A percentile compares a stretch with the other conserved stretches of the same genome.
These are phyloP conservation scores for Aspergillus intermedius DNA, from an alignment of 2,329 filamentous ascomycete genomes.

Conservation along the genomic window DNA sequence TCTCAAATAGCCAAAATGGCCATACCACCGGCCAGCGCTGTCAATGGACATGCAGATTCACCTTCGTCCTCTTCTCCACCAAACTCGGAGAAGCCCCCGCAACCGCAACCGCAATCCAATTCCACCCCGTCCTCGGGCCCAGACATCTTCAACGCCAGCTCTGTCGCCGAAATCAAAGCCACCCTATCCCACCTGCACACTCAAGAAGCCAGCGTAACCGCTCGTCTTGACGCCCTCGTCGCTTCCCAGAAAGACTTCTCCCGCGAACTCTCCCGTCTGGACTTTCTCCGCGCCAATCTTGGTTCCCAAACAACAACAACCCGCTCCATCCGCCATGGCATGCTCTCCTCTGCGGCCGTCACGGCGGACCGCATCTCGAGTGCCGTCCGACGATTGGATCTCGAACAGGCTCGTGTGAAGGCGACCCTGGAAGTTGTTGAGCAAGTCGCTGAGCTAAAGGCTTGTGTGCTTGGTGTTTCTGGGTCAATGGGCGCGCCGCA, in stretches of 20 bases:
- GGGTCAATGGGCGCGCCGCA: slow-evolving; percentile 97
- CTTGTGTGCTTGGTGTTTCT: slow-evolving; percentile 87
- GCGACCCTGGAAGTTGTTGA: slow-evolving; percentile 87
- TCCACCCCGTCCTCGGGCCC: slow-evolving; percentile 10
- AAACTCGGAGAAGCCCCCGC: neutral
- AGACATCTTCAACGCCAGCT: slow-evolving; percentile 62
- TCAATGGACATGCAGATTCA: slow-evolving; percentile 22
- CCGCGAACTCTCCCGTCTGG: slow-evolving; percentile 77
- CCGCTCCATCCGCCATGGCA: slow-evolving; percentile 76
- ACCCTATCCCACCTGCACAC: slow-evolving; percentile 68
- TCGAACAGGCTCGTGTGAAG: slow-evolving; percentile 86
- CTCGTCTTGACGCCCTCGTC: slow-evolving; percentile 67
- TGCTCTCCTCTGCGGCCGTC: slow-evolving; percentile 78
- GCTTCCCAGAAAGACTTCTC: slow-evolving; percentile 80
- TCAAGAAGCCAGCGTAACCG: slow-evolving; percentile 68
- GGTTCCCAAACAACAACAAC: slow-evolving; percentile 80
- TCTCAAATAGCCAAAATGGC: slow-evolving; percentile 11
- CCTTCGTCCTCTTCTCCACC: slow-evolving; percentile 3
- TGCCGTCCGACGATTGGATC: slow-evolving; percentile 79
- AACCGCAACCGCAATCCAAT: neutral
- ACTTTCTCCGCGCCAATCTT: slow-evolving; percentile 80
- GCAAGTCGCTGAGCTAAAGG: slow-evolving; percentile 93
- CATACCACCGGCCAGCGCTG: slow-evolving; percentile 7
- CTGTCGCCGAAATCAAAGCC: slow-evolving; percentile 70
- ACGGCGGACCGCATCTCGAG: slow-evolving; percentile 81